Conservation (phyloP, 257 asterid genomes). For the Forsythia suspensa region DNA sequence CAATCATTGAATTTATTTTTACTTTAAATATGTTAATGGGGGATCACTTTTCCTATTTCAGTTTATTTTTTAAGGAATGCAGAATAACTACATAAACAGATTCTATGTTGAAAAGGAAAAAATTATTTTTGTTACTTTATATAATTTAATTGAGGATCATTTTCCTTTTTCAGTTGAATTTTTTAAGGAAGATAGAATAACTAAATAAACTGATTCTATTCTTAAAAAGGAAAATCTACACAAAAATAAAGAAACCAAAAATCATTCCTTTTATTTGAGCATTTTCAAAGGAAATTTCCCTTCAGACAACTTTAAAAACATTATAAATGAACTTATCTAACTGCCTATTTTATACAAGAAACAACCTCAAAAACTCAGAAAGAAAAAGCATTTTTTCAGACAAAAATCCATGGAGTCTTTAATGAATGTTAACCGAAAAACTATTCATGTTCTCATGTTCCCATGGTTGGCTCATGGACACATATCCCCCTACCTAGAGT, state of each 20-base stretch:
- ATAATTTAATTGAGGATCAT: background rate
- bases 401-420: conserved; percentile 21
- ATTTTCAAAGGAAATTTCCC: background rate
- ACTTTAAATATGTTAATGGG: background rate
- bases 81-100: conserved; percentile 6
- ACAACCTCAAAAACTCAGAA: background rate
- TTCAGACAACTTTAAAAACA: background rate
- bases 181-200: background rate
- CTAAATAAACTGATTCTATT: background rate
- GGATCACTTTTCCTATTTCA: background rate
- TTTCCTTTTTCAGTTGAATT: background rate
- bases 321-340: conserved; percentile 11
- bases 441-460: conserved; percentile 31
- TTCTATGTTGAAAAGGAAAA: conserved; percentile 6
- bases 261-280: conserved; percentile 14
- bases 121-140: too few species aligned
- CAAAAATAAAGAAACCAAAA: background rate
- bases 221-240: background rate
- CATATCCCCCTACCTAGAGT: conserved; percentile 40
- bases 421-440: background rate
- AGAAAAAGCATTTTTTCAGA: background rate
- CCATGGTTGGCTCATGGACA: conserved; percentile 51
- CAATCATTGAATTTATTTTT: background rate
- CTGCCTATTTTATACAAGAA: background rate
- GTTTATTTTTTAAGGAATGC: background rate